Base-by-base conservation (phyloP, 1,139 yeast species). In the Taphrina betulina region DNA sequence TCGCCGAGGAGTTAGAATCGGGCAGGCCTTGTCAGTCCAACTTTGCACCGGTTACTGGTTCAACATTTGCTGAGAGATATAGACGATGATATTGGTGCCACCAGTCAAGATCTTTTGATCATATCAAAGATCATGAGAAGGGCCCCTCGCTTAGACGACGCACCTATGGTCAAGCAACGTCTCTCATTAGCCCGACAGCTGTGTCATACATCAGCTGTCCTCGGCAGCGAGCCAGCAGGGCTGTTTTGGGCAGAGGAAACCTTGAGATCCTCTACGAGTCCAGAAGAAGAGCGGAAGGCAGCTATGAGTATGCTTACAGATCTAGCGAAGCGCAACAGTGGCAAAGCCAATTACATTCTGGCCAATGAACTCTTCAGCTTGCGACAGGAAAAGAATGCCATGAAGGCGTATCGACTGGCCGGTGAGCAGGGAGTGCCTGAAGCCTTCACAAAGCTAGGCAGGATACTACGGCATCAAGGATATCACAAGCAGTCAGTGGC, bases 211-310 rank as follows among this genome's bases (percentile, higher is more conserved):
- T 38, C 54, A 2, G 46, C 46, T 10, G 23, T 26, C 12, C 17
- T n/a, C 22, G 46, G 54, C 5, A 29, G 16, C n/a, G 33, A 33
- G 17, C 23, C 35, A 7, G 54, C 54, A 5, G 8, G 19, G 1
- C 31, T 50, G 12, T 50, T 50, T 23, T 50, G 54, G 54, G 20
- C 34, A 23, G 54, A 50, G 24, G 54, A 50, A 41, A 40, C 46
- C 23, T 8, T 50, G 24, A 28, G 46, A 5, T 8, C 37, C 14
- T 3, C 17, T 5, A 10, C 23, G 16, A 3, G 24, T 2, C 29
- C 50, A 2, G 4, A 20, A 4, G 37, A 12, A 10, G 56, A 42
- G 22, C 17, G 14, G 7, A 36, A 17, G 8, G 41, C 41, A 22
- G 50, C 56, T 1, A 40, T 52, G 37, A 16, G 22, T 12, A 23